phyloP scores from a whole-genome alignment of 306 rosid genomes.

The Acacia acuminata region DNA sequence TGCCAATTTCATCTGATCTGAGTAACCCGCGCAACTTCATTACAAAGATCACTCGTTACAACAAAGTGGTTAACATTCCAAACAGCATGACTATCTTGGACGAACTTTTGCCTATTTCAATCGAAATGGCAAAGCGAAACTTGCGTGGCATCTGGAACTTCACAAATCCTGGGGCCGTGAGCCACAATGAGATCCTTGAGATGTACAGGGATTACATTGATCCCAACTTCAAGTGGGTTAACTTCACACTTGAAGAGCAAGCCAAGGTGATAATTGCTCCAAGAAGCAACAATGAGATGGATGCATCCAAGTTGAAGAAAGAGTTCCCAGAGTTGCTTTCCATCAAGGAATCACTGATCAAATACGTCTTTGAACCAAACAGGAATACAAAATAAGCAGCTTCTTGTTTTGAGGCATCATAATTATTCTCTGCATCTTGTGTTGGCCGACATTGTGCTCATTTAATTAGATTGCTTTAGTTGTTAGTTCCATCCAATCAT shows the following conservation, averaged over 20 bases:
- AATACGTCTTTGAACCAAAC: slow-evolving; percentile 77
- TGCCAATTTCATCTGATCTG: slow-evolving; percentile 90
- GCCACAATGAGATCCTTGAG: slow-evolving; percentile 87
- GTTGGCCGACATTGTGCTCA: slow-evolving; percentile 8
- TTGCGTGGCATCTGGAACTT: slow-evolving; percentile 90
- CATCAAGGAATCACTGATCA: slow-evolving; percentile 77
- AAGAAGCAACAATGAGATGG: slow-evolving; percentile 94
- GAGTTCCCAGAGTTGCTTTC: slow-evolving; percentile 88
- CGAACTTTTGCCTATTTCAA: slow-evolving; percentile 80
- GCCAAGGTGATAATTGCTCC: slow-evolving; percentile 88
- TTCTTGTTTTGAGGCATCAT: slow-evolving; percentile 18
- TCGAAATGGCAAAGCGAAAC: slow-evolving; percentile 89
- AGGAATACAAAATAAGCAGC: slow-evolving; percentile 46
- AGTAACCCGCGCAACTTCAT: slow-evolving; percentile 89
- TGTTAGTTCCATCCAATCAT: slow-evolving; percentile 25
- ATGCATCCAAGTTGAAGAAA: slow-evolving; percentile 70
- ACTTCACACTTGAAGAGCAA: slow-evolving; percentile 89
- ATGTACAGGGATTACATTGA: slow-evolving; percentile 79
- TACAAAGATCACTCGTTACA: slow-evolving; percentile 83
- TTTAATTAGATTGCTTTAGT: slow-evolving; percentile 24
- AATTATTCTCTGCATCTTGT: slow-evolving; percentile 27
- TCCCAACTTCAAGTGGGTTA: slow-evolving; percentile 66
- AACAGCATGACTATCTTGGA: slow-evolving; percentile 93
- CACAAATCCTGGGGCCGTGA: slow-evolving; percentile 87
- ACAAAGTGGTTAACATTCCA: slow-evolving; percentile 85